Conservation (phyloP, 148 eudicot species). For the Limonium bicolor region DNA sequence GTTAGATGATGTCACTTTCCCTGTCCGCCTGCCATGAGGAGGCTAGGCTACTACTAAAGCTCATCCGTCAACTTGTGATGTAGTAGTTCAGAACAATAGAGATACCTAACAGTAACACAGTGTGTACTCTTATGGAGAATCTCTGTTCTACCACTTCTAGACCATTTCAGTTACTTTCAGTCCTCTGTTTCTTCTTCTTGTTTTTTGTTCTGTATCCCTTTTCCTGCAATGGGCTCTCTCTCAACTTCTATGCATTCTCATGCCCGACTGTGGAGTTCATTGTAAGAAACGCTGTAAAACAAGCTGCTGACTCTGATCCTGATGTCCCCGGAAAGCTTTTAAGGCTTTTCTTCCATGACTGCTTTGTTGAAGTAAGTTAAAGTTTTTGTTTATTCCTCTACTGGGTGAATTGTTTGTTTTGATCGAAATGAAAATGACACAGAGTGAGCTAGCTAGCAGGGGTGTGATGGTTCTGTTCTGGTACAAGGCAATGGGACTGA, state of each 20-base stretch:
- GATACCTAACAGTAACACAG: neutral
- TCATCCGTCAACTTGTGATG: neutral
- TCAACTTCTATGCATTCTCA: conserved; percentile 34
- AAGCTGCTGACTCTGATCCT: conserved; percentile 40
- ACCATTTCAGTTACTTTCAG: too few species aligned
- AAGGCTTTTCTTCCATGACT: conserved; percentile 59
- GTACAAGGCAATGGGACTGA: conserved; percentile 20
- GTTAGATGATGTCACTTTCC: neutral
- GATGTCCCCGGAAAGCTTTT: conserved; percentile 49
- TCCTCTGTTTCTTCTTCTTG: neutral
- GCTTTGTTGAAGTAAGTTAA: conserved; percentile 48
- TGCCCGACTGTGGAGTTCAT: conserved; percentile 46
- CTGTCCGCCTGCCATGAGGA: neutral
- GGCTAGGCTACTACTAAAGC: too few species aligned
- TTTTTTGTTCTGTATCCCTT: neutral
- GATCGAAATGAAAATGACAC: neutral
- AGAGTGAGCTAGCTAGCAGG: conserved; percentile 15
- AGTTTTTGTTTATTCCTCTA: neutral
- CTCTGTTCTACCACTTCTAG: too few species aligned
- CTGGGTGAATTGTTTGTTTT: neutral
- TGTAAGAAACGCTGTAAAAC: conserved; percentile 44
- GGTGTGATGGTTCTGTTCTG: conserved; percentile 59
- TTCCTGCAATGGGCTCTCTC: conserved; percentile 9
- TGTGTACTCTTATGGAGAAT: neutral
- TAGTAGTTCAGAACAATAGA: neutral